Conservation (phyloP, 2,329 filamentous ascomycete species). For the Mycogone perniciosa region DNA sequence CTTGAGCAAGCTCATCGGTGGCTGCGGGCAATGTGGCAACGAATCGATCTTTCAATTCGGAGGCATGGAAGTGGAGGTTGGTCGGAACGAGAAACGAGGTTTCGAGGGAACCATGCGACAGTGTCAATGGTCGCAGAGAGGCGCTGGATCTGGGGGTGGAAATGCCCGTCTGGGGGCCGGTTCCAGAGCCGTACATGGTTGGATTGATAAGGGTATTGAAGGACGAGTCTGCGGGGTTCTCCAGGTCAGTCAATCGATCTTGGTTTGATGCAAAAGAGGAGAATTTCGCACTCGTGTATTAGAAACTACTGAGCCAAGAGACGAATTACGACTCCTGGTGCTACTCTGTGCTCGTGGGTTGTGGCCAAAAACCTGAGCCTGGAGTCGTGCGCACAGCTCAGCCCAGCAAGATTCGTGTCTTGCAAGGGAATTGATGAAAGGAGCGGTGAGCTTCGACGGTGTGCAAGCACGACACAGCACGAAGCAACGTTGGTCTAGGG, state of each 20-base stretch:
- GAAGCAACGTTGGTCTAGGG: constrained; percentile 2
- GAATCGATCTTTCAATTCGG: constrained; percentile 89
- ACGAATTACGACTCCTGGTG: constrained; percentile 2
- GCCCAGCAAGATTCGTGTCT: constrained; percentile 10
- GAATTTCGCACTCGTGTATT: not conserved
- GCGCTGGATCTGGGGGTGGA: constrained; percentile 92
- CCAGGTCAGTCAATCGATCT: constrained; percentile 1
- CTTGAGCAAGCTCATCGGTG: constrained; percentile 94
- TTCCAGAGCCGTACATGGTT: constrained; percentile 80
- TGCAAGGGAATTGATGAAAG: constrained; percentile 13
- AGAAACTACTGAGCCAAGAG: constrained; percentile 3
- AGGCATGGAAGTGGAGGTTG: constrained; percentile 90
- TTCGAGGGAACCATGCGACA: constrained; percentile 91
- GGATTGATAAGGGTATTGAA: constrained; percentile 19
- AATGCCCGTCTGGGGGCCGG: constrained; percentile 88
- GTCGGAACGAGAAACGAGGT: constrained; percentile 94
- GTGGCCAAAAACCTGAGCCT: not conserved
- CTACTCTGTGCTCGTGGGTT: not conserved
- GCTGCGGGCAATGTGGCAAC: constrained; percentile 76
- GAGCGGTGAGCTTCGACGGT: constrained; percentile 6
- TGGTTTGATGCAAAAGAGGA: not conserved
- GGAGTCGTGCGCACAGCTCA: constrained; percentile 16
- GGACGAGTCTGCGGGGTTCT: constrained; percentile 10
- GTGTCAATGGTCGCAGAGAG: constrained; percentile 83
- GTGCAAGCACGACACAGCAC: constrained; percentile 10